Evolutionary conservation across 78 protist species (phyloP).

Genomic region (Dictyostelium discoideum): DNA sequence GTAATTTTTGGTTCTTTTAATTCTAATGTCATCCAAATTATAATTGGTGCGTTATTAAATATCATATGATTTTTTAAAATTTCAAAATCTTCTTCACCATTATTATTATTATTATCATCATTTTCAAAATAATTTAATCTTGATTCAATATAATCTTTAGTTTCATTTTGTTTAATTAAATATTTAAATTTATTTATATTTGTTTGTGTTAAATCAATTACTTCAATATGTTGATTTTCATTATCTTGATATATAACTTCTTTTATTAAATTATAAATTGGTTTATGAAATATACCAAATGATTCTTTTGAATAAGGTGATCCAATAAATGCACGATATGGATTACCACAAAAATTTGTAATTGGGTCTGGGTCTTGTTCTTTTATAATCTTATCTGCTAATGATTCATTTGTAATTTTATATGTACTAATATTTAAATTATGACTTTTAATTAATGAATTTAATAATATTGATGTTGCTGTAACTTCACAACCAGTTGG

Average conservation of each 20-base stretch:
- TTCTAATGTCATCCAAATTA: conserved; percentile 77
- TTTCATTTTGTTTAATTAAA: background rate
- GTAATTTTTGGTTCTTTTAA: conserved; percentile 29
- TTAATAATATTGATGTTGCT: conserved; percentile 30
- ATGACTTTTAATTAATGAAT: background rate
- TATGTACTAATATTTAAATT: background rate
- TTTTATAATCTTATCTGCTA: conserved; percentile 14
- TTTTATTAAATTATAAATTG: background rate
- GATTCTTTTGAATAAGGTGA: conserved; percentile 28
- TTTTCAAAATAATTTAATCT: conserved; percentile 50
- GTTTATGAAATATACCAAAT: conserved; percentile 65
- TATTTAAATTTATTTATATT: background rate
- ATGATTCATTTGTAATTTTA: background rate
- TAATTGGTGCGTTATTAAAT: conserved; percentile 12
- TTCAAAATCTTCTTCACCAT: background rate
- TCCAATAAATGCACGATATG: conserved; percentile 58
- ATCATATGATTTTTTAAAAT: conserved; percentile 18
- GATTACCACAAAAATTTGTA: conserved; percentile 36
- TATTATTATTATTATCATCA: background rate
- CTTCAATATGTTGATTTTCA: background rate
- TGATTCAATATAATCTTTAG: conserved; percentile 1
- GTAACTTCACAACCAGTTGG: conserved; percentile 82
- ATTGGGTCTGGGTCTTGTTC: conserved; percentile 42
- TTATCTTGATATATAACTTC: background rate
- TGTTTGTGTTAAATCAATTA: background rate